phyloP scores from a whole-genome alignment of 352 stramenopile genomes.

The Blastocystis sp. region DNA sequence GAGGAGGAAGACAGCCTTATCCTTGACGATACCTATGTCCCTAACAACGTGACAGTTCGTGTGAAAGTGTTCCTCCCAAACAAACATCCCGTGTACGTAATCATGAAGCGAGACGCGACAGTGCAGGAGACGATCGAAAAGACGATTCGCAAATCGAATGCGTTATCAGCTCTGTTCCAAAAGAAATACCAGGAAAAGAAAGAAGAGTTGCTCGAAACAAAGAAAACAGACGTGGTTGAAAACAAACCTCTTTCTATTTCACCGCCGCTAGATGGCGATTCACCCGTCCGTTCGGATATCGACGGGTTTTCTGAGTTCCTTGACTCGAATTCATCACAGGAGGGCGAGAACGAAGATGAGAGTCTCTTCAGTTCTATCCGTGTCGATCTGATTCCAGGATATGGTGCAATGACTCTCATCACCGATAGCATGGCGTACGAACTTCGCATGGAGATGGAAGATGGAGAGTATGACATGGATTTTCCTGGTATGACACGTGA shows the following conservation, averaged over 20 bases:
- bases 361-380: not conserved
- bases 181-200: not conserved
- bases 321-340: not conserved
- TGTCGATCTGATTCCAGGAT: not conserved
- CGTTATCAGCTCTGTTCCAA: not conserved
- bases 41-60: constrained; percentile 4
- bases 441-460: constrained; percentile 18
- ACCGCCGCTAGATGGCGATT: not conserved
- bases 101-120: constrained; percentile 28
- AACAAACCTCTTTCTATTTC: not conserved
- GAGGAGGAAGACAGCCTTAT: constrained; percentile 18
- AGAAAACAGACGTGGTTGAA: not conserved
- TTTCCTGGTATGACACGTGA: not conserved
- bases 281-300: not conserved
- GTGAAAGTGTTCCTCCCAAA: constrained; percentile 53
- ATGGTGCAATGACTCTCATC: not conserved
- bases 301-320: constrained; percentile 2
- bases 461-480: constrained; percentile 51
- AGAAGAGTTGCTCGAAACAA: not conserved
- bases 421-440: constrained; percentile 40
- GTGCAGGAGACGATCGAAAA: constrained; percentile 53
- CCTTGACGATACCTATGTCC: not conserved
- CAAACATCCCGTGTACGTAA: not conserved
- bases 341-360: not conserved
- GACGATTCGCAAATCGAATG: constrained; percentile 49